A percentile compares a stretch with the other conserved stretches of the same genome.
These are phyloP conservation scores for Hibiscus trionum DNA, from an alignment of 345 rosid genomes.

Conservation along the genomic window DNA sequence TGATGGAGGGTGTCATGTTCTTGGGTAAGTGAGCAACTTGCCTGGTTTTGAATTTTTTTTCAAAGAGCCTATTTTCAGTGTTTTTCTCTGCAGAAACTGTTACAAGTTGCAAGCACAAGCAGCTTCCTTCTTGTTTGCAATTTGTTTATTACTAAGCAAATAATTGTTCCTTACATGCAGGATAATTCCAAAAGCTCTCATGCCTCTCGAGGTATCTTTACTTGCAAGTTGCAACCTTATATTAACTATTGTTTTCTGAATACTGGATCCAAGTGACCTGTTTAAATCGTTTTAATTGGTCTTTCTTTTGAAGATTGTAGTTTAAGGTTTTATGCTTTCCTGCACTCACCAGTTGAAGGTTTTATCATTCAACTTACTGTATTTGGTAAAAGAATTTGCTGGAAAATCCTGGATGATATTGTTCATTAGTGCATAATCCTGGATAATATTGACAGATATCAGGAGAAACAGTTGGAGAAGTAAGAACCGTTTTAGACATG, in stretches of 20 bases:
- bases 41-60: neutral
- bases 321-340: neutral
- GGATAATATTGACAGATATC: slow-evolving; percentile 60
- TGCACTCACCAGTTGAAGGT: neutral
- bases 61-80: neutral
- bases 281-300: neutral
- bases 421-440: neutral
- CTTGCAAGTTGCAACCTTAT: neutral
- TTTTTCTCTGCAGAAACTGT: slow-evolving; percentile 8
- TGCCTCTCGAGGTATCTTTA: slow-evolving; percentile 75
- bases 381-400: neutral
- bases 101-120: slow-evolving; percentile 5
- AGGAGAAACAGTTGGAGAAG: slow-evolving; percentile 81
- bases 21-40: slow-evolving; percentile 55
- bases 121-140: slow-evolving; percentile 4
- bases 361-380: neutral
- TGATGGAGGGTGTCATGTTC: slow-evolving; percentile 84
- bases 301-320: neutral
- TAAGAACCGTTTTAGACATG: slow-evolving; percentile 79
- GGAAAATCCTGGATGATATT: neutral
- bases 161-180: slow-evolving; percentile 42
- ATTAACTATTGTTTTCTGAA: neutral
- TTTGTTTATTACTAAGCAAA: slow-evolving; percentile 3
- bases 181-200: slow-evolving; percentile 88
- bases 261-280: neutral